Percentiles rank a stretch among this genome's conserved stretches.
Evolutionary conservation across 768 basidiomycete species (phyloP).

Genomic region (Kondoa malvinella): DNA sequence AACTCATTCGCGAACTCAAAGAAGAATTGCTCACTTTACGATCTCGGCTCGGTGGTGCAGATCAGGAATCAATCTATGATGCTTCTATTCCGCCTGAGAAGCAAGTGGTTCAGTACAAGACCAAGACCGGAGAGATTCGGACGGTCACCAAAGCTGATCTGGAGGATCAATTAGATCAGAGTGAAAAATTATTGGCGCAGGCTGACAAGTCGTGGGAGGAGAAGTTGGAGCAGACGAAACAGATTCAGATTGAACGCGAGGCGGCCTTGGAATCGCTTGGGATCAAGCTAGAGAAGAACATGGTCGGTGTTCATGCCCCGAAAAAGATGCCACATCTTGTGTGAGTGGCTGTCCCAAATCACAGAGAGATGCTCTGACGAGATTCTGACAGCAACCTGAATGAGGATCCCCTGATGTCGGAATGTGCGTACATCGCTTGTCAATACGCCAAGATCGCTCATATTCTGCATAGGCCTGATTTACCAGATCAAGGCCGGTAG

Average conservation of each 20-base stretch:
- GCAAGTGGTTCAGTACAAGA: conserved; percentile 86
- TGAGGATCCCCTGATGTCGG: conserved; percentile 87
- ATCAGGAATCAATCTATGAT: conserved; percentile 62
- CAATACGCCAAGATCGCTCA: background rate
- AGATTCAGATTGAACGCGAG: conserved; percentile 92
- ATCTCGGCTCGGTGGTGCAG: conserved; percentile 57
- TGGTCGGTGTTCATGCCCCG: conserved; percentile 92
- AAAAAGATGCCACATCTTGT: conserved; percentile 95
- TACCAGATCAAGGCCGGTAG: conserved; percentile 74
- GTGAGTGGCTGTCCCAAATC: conserved; percentile 9
- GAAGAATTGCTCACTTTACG: conserved; percentile 88
- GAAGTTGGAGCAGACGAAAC: conserved; percentile 74
- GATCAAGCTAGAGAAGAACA: conserved; percentile 90
- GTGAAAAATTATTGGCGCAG: conserved; percentile 86
- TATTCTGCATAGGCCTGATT: conserved; percentile 26
- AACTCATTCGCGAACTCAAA: conserved; percentile 94
- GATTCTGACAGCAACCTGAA: conserved; percentile 30
- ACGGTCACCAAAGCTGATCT: conserved; percentile 93
- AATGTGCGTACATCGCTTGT: conserved; percentile 52
- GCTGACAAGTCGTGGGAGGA: conserved; percentile 94
- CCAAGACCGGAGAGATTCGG: conserved; percentile 81
- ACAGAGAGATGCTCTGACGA: background rate
- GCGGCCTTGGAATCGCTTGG: conserved; percentile 93
- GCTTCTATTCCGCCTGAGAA: conserved; percentile 75
- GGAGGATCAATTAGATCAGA: conserved; percentile 87